Conservation (phyloP, 1,284 basidiomycete species). For the Puccinia triticina region DNA sequence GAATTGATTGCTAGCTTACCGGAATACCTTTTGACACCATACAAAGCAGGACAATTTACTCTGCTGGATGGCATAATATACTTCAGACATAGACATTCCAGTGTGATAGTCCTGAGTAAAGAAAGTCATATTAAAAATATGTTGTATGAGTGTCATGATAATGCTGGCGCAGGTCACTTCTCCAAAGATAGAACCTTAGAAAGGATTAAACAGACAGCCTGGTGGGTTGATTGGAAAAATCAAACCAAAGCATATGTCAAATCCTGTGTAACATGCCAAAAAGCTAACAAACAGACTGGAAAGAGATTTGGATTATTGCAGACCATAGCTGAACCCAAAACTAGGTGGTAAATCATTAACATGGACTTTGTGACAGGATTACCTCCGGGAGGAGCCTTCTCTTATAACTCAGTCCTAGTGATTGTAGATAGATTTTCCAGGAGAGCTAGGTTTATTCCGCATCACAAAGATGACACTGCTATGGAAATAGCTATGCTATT, state of each 20-base stretch:
- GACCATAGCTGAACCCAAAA: no score
- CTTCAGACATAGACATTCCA: background rate
- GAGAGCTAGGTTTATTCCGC: background rate
- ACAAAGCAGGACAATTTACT: background rate
- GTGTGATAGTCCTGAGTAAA: background rate
- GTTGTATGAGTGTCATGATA: background rate
- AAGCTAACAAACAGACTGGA: background rate
- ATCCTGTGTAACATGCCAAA: conserved; percentile 1
- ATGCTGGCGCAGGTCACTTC: background rate
- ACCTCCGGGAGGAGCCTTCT: background rate
- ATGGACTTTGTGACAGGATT: conserved; percentile 33
- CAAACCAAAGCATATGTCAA: background rate
- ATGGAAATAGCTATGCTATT: background rate
- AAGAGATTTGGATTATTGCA: no score
- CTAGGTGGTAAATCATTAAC: background rate
- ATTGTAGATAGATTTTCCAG: conserved; percentile 17
- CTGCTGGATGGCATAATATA: background rate
- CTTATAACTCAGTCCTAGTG: conserved; percentile 18
- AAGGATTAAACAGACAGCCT: conserved; percentile 7
- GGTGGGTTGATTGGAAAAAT: conserved; percentile 21
- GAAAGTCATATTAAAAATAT: background rate
- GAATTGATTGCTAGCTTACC: background rate
- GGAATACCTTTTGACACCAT: background rate
- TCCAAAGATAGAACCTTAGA: background rate
- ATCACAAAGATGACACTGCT: conserved; percentile 8